Conservation (phyloP, 768 basidiomycete genomes). For the Naganishia antarctica region DNA sequence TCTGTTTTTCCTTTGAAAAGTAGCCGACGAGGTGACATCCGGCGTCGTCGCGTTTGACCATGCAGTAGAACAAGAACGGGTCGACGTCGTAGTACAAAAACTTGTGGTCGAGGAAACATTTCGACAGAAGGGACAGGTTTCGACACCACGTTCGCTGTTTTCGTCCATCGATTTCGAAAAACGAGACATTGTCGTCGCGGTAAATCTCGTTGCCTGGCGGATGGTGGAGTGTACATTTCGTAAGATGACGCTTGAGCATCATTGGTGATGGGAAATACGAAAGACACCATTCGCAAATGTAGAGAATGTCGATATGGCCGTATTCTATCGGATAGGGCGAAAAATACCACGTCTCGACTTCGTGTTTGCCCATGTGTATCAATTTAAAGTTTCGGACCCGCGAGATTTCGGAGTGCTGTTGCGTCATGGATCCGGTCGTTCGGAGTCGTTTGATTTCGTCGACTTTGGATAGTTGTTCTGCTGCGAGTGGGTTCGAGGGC, state of each 20-base stretch:
- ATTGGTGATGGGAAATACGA: constrained; percentile 83
- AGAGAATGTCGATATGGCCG: constrained; percentile 87
- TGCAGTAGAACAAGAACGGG: constrained; percentile 98
- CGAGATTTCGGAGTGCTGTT: constrained; percentile 93
- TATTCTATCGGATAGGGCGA: constrained; percentile 98
- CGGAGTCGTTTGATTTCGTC: constrained; percentile 98
- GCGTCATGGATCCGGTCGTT: constrained; percentile 97
- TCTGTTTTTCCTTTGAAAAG: constrained; percentile 99
- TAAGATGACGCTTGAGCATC: constrained; percentile 86
- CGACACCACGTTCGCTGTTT: constrained; percentile 94
- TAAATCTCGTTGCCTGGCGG: constrained; percentile 99
- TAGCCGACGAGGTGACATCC: constrained; percentile 96
- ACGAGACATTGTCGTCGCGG: constrained; percentile 91
- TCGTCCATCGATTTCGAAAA: constrained; percentile 97
- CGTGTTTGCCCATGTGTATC: constrained; percentile 89
- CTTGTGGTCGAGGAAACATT: constrained; percentile 99
- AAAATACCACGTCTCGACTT: constrained; percentile 99
- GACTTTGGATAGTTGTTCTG: constrained; percentile 73
- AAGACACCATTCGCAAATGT: constrained; percentile 98
- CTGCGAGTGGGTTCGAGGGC: constrained; percentile 55
- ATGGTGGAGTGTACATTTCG: constrained; percentile 81
- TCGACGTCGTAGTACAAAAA: constrained; percentile 99
- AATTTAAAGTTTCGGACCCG: constrained; percentile 97
- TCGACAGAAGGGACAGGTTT: constrained; percentile 90
- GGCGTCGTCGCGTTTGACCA: constrained; percentile 83